Base-by-base conservation (phyloP, 768 basidiomycete species). In the Artomyces pyxidatus region DNA sequence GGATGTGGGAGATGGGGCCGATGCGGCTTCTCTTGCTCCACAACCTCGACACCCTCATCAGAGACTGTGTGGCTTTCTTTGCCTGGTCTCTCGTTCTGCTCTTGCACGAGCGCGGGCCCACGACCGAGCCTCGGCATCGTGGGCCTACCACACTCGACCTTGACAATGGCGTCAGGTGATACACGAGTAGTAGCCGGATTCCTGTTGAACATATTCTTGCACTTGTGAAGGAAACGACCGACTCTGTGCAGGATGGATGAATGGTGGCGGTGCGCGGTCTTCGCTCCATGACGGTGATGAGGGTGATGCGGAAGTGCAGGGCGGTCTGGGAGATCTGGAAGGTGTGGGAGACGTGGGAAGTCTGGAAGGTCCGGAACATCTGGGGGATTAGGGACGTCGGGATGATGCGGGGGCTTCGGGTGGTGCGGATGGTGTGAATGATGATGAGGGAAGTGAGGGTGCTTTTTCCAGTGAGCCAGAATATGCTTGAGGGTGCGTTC, bases 401-500 rank as follows among this genome's bases (percentile, higher is more conserved):
- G 32, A 17, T 35, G 32, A 17, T 35, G 32, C 32, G 32, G 32
- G 32, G 32, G 4, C 3, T 12, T 12, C 12, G 4, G 32, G 32
- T 35, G 32, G 17, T 12, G 6, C 4, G 17, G 2, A 14, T 35
- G 14, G 7, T 35, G 32, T 12, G 12, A 3, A 17, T 12, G 32
- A 35, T 12, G 32, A 14, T 3, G 12, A 17, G 32, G 5, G 32
- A 35, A 35, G 7, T 35, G 32, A n/a, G n/a, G n/a, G n/a, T n/a
- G n/a, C 32, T 35, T 35, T 17, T 17, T 35, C 32, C 32, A 35
- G 32, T 7, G 32, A 1, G 12, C 32, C 3, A 35, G 32, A 12
- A 35, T 17, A 35, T 35, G 32, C 32, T 35, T 35, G 10, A 56
- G 53, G 2, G 44, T 35, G 26, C 37, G 37, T 41, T 57, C 56